Percentiles rank a stretch among this genome's conserved stretches.
Conservation (phyloP, 2,329 filamentous ascomycete species). For the Sporothrix pallida region DNA sequence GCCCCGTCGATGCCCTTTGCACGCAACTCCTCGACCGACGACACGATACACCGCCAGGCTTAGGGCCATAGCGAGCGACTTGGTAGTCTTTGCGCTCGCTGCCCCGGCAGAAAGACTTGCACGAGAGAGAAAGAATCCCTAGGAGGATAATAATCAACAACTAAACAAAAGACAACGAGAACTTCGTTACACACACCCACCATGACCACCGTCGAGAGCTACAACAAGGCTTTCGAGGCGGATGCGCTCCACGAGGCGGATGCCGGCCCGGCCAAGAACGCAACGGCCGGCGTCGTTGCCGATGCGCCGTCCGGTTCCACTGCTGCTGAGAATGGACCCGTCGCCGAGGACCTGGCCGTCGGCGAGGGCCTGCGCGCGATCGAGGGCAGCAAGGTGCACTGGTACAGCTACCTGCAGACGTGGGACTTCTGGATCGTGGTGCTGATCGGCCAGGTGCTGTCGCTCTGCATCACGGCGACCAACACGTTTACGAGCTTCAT, state of each 20-base stretch:
- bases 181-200: not conserved
- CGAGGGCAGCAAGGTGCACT: constrained; percentile 59
- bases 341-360: constrained; percentile 49
- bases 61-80: constrained; percentile 64
- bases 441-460: constrained; percentile 78
- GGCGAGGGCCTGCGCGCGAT: constrained; percentile 60
- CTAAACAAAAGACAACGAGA: not conserved
- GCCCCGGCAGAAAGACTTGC: constrained; percentile 60
- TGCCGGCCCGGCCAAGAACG: not conserved
- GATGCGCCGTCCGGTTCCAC: constrained; percentile 30
- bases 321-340: constrained; percentile 38
- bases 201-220: constrained; percentile 22
- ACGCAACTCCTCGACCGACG: constrained; percentile 9
- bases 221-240: constrained; percentile 32
- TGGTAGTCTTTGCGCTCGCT: constrained; percentile 72
- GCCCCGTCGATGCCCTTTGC: constrained; percentile 50
- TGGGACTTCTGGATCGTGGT: constrained; percentile 88
- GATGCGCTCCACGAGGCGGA: constrained; percentile 27
- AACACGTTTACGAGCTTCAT: constrained; percentile 89
- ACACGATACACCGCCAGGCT: constrained; percentile 38
- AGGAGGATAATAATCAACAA: not conserved
- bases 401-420: constrained; percentile 80
- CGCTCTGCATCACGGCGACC: constrained; percentile 88
- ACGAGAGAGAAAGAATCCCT: not conserved
- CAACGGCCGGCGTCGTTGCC: not conserved